Evolutionary conservation across 2,329 filamentous ascomycete genomes (phyloP), one percentile per base, ranked within the genome.

Genomic region (Thielaviopsis ethacetica): DNA sequence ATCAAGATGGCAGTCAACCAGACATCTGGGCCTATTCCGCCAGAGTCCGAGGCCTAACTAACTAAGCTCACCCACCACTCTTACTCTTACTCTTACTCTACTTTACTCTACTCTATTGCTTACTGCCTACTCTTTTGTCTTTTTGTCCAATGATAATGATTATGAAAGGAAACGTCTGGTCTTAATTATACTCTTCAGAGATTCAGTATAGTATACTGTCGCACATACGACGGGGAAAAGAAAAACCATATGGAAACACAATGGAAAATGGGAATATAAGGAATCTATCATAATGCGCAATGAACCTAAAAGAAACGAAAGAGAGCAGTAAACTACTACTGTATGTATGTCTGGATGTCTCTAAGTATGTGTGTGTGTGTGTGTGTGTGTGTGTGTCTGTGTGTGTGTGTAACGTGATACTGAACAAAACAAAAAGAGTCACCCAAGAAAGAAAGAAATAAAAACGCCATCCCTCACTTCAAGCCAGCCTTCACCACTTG

Each of bases 1-100:
- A 82, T 81, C 63, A 81, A 81, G 30, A 38, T 62, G 50, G 27
- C 19, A 13, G 60, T 57, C 41, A 61, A 61, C 21, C 44, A 56
- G 12, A 61, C 56, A 2, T 47, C 51, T 22, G 56, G 56, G 3
- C 56, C 59, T n/a, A 22, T 56, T 4, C 10, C 24, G 7, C 22
- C 38, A 27, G 12, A 57, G 54, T 24, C 22, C 15, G 47, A 53
- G 21, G 12, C 26, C 26, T n/a, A 26, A 19, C 7, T n/a, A n/a
- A n/a, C n/a, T n/a, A n/a, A 12, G 30, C 30, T 34, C 6, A 34
- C 10, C 30, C 24, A 26, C 30, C 7, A 34, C 30, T 34, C 2
- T 34, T 34, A 34, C 30, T 10, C 10, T 12, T 34, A 27, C 26
- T 27, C 4, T 27, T 27, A 27, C 9, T 27, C 4, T n/a, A n/a